Percentiles rank a stretch among this genome's conserved stretches.
These are phyloP conservation scores for Curvularia lunata DNA, from an alignment of 2,329 filamentous ascomycete species.

Conservation along the genomic window DNA sequence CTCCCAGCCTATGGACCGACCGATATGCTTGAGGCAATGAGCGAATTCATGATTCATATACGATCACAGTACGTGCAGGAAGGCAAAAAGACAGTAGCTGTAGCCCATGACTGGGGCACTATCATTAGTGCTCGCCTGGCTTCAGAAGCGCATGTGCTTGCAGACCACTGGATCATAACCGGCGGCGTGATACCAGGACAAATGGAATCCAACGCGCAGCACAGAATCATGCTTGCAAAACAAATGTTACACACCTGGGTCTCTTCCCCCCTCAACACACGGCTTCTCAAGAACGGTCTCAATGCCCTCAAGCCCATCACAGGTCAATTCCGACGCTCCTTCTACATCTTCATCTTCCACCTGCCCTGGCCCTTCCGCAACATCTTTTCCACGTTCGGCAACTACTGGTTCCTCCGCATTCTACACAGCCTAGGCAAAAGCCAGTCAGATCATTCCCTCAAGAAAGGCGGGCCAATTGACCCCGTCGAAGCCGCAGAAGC, in stretches of 20 bases:
- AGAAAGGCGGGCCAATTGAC: slow-evolving; percentile 10
- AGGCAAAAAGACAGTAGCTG: slow-evolving; percentile 51
- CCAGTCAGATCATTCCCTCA: slow-evolving; percentile 7
- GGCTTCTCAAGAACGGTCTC: slow-evolving; percentile 54
- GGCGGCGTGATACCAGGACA: slow-evolving; percentile 58
- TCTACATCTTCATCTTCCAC: slow-evolving; percentile 63
- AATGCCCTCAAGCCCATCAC: slow-evolving; percentile 55
- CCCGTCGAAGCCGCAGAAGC: slow-evolving; percentile 50
- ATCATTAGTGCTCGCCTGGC: slow-evolving; percentile 61
- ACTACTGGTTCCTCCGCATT: slow-evolving; percentile 56
- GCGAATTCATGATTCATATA: slow-evolving; percentile 60
- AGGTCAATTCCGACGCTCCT: slow-evolving; percentile 57
- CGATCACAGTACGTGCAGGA: slow-evolving; percentile 52
- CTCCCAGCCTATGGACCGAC: slow-evolving; percentile 58
- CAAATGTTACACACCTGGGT: slow-evolving; percentile 60
- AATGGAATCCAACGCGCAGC: slow-evolving; percentile 52
- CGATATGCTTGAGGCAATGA: slow-evolving; percentile 60
- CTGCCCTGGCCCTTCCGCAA: slow-evolving; percentile 55
- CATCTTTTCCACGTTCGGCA: slow-evolving; percentile 57
- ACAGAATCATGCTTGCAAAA: slow-evolving; percentile 50
- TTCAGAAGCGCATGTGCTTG: slow-evolving; percentile 62
- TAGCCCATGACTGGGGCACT: slow-evolving; percentile 64
- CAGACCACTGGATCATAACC: slow-evolving; percentile 62
- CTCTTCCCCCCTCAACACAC: slow-evolving; percentile 53
- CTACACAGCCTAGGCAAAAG: slow-evolving; percentile 50